These are phyloP conservation scores for Papilionanthe hybrid DNA, from an alignment of 116 monocot species.

Conservation along the genomic window DNA sequence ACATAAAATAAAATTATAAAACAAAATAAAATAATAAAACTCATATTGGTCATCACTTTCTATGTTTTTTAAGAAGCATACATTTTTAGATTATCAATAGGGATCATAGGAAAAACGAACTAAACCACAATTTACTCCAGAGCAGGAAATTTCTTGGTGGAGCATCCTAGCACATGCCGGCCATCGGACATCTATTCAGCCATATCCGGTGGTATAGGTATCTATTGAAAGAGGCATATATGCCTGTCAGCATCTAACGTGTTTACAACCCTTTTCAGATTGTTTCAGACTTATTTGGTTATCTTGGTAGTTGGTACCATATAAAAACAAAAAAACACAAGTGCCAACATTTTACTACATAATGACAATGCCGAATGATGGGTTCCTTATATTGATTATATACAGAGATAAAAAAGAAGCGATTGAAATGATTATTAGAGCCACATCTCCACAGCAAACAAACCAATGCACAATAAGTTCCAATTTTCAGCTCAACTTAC, in stretches of 20 bases:
- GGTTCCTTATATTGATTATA: neutral
- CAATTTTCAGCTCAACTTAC: neutral
- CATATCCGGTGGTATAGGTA: too few relatives aligned
- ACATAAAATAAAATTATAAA: too few relatives aligned
- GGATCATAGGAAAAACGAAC: too few relatives aligned
- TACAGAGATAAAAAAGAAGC: neutral
- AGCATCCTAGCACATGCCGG: too few relatives aligned
- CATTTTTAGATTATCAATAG: too few relatives aligned
- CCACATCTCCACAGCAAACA: neutral
- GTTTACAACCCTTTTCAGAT: neutral
- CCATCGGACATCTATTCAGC: too few relatives aligned
- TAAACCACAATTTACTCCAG: too few relatives aligned
- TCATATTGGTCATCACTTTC: too few relatives aligned
- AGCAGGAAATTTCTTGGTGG: too few relatives aligned
- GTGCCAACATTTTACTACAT: neutral
- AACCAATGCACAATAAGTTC: neutral
- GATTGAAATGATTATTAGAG: neutral
- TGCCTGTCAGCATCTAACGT: neutral
- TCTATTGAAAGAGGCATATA: too few relatives aligned
- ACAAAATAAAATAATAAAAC: too few relatives aligned
- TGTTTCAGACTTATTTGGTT: neutral
- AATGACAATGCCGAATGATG: neutral
- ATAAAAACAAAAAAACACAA: neutral
- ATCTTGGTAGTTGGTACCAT: neutral
- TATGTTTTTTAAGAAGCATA: too few relatives aligned